These are phyloP conservation scores for Smallanthus sonchifolius DNA, from an alignment of 129 eudicot species.

Conservation along the genomic window DNA sequence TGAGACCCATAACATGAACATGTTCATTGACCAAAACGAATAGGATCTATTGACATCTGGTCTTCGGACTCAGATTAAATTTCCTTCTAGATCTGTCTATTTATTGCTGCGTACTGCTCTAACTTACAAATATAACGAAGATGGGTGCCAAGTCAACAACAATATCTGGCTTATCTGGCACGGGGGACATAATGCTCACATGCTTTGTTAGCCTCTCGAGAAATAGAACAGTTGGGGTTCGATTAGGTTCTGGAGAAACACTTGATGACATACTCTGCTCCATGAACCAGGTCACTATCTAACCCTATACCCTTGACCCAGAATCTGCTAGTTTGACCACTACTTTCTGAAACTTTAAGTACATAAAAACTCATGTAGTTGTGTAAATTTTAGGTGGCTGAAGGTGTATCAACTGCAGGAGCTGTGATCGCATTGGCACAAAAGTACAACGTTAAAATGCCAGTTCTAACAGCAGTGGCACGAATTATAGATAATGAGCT, in stretches of 20 bases:
- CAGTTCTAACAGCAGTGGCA: conserved; percentile 96
- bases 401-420: conserved; percentile 94
- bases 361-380: background rate
- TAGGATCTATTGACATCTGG: background rate
- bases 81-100: background rate
- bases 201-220: conserved; percentile 95
- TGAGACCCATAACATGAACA: conserved; percentile 3
- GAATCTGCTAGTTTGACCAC: background rate
- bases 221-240: conserved; percentile 95
- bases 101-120: conserved; percentile 4
- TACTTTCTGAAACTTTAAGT: background rate
- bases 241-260: conserved; percentile 93
- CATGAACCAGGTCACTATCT: conserved; percentile 78
- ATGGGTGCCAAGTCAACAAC: conserved; percentile 98
- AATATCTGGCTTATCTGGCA: conserved; percentile 87
- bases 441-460: conserved; percentile 94
- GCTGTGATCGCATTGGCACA: conserved; percentile 98
- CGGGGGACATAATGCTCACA: conserved; percentile 96
- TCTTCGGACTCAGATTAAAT: background rate
- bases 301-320: background rate
- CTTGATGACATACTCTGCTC: conserved; percentile 82
- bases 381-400: conserved; percentile 64
- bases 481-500: conserved; percentile 92
- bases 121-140: conserved; percentile 31
- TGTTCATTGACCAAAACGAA: background rate